Percentiles rank a stretch among this genome's conserved stretches.
Evolutionary conservation across 2,329 filamentous ascomycete genomes (phyloP).

Genomic region (Stromatinia cepivora): DNA sequence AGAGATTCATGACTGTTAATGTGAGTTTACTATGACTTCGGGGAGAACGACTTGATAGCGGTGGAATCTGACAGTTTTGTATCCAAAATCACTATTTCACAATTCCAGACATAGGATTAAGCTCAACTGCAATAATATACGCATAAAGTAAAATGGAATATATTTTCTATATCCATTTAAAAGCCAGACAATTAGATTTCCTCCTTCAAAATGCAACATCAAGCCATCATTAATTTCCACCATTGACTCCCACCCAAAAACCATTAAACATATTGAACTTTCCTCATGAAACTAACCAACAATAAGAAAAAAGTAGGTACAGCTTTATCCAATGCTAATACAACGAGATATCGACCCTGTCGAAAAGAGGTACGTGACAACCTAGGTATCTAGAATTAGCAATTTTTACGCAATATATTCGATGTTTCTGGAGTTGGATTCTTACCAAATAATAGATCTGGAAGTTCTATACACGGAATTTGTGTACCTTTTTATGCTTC

Average conservation of each 20-base stretch:
- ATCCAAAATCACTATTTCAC: too few species aligned
- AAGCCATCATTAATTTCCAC: neutral
- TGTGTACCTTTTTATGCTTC: too few species aligned
- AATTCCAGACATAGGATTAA: neutral
- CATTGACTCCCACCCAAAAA: neutral
- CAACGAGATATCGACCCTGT: neutral
- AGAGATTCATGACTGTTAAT: neutral
- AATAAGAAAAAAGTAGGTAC: neutral
- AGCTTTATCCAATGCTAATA: neutral
- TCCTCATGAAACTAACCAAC: neutral
- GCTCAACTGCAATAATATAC: neutral
- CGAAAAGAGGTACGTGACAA: too few species aligned
- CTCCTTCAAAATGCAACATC: neutral
- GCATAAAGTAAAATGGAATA: neutral
- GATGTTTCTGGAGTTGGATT: too few species aligned
- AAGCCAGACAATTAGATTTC: neutral
- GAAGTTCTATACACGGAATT: too few species aligned
- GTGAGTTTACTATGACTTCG: neutral
- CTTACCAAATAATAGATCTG: too few species aligned
- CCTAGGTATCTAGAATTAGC: too few species aligned
- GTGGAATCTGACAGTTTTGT: neutral
- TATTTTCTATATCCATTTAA: neutral
- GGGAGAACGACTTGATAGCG: too few species aligned
- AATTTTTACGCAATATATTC: too few species aligned
- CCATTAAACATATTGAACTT: neutral